A percentile compares a stretch with the other conserved stretches of the same genome.
Evolutionary conservation across 768 basidiomycete species (phyloP).

Genomic region (Pisolithus albus): DNA sequence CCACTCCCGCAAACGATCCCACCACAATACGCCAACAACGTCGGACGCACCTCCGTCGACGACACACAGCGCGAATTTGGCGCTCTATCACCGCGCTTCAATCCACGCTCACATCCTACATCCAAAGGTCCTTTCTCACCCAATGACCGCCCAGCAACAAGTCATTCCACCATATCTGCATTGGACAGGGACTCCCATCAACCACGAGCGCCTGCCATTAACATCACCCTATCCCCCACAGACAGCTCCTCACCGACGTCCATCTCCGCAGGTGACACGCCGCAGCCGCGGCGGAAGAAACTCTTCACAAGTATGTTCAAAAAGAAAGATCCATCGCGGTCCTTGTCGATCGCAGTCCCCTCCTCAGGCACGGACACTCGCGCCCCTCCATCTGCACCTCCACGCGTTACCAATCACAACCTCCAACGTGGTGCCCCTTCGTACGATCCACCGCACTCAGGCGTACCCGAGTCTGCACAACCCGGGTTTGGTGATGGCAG

Average conservation of each 20-base stretch:
- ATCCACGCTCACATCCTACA: background rate
- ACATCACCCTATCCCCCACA: constrained; percentile 12
- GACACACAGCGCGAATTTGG: constrained; percentile 16
- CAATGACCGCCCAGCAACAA: background rate
- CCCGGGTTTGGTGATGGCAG: constrained; percentile 9
- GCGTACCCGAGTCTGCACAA: background rate
- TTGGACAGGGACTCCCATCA: background rate
- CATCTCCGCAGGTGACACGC: background rate
- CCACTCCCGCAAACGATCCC: constrained; percentile 8
- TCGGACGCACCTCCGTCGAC: background rate
- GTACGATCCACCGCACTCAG: no score
- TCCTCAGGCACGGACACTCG: constrained; percentile 18
- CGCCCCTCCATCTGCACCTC: background rate
- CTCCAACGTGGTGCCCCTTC: no score
- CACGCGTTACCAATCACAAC: no score
- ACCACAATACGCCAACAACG: constrained; percentile 10
- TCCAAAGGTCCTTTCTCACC: constrained; percentile 3
- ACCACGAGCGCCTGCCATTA: constrained; percentile 8
- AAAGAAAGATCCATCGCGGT: constrained; percentile 33
- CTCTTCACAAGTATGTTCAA: constrained; percentile 71
- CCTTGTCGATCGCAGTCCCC: constrained; percentile 19
- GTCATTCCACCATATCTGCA: background rate
- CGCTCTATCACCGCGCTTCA: background rate
- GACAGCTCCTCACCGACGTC: constrained; percentile 9
- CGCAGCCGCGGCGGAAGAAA: constrained; percentile 35